Evolutionary conservation across 2,329 filamentous ascomycete genomes (phyloP).

Genomic region (Graphilbum fragrans): DNA sequence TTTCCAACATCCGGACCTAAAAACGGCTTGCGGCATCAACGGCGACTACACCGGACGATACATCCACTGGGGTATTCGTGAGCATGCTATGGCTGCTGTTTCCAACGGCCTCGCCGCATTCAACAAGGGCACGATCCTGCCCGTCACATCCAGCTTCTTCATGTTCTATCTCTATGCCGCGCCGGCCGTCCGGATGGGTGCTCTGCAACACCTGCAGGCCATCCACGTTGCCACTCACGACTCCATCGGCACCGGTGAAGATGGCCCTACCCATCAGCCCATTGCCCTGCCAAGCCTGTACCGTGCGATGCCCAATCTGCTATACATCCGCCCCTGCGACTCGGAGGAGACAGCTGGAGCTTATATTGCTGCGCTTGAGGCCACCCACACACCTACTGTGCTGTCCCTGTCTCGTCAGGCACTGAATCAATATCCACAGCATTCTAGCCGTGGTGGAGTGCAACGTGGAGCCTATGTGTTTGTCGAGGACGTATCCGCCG

Average conservation of each 20-base stretch:
- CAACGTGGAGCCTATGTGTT: slow-evolving; percentile 23
- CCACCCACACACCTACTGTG: slow-evolving; percentile 16
- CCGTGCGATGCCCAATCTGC: slow-evolving; percentile 49
- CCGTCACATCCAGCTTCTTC: slow-evolving; percentile 42
- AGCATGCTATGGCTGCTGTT: slow-evolving; percentile 48
- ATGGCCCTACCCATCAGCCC: slow-evolving; percentile 52
- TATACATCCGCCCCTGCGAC: slow-evolving; percentile 48
- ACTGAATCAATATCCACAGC: slow-evolving; percentile 14
- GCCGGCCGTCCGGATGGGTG: slow-evolving; percentile 32
- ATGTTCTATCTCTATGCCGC: slow-evolving; percentile 39
- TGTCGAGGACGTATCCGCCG: too few species aligned
- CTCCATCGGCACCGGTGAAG: slow-evolving; percentile 45
- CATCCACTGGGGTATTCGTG: slow-evolving; percentile 48
- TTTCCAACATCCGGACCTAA: too few species aligned
- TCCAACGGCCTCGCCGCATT: slow-evolving; percentile 48
- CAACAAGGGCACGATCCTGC: slow-evolving; percentile 35
- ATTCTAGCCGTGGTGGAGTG: slow-evolving; percentile 16
- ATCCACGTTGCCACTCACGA: slow-evolving; percentile 53
- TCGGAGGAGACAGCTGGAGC: slow-evolving; percentile 45
- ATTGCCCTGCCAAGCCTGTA: slow-evolving; percentile 44
- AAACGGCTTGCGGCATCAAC: too few species aligned
- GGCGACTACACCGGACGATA: slow-evolving; percentile 40
- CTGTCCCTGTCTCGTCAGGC: slow-evolving; percentile 25
- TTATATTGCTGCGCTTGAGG: slow-evolving; percentile 17
- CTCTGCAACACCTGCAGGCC: slow-evolving; percentile 38